phyloP scores from a whole-genome alignment of 2,329 filamentous ascomycete species.

The Ophiognomonia clavigignenti-juglandacearum region DNA sequence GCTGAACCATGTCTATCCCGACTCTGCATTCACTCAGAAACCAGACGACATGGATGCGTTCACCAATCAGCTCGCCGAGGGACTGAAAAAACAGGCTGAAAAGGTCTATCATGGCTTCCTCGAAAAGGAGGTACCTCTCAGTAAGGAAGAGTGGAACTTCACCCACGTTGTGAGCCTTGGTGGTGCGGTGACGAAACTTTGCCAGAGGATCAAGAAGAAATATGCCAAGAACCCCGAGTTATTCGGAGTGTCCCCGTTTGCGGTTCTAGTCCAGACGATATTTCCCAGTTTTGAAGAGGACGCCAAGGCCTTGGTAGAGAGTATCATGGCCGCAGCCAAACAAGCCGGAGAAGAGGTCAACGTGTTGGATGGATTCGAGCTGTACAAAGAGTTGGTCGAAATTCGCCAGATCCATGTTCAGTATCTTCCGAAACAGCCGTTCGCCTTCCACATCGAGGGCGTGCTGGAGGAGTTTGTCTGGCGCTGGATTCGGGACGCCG shows the following conservation, averaged over 20 bases:
- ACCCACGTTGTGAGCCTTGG: constrained; percentile 86
- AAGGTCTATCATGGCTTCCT: constrained; percentile 78
- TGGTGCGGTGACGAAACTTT: constrained; percentile 77
- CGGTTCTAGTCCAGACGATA: constrained; percentile 74
- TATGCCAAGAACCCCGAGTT: constrained; percentile 85
- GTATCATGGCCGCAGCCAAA: constrained; percentile 71
- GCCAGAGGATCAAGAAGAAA: constrained; percentile 85
- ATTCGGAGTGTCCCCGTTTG: constrained; percentile 64
- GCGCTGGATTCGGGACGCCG: constrained; percentile 84
- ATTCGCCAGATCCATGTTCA: constrained; percentile 77
- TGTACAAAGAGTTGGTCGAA: constrained; percentile 84
- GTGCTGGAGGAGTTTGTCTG: constrained; percentile 89
- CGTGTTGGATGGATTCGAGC: constrained; percentile 86
- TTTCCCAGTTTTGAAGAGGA: constrained; percentile 90
- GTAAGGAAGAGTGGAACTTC: constrained; percentile 83
- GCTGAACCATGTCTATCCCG: constrained; percentile 74
- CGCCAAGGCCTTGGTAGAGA: constrained; percentile 75
- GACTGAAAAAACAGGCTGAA: constrained; percentile 67
- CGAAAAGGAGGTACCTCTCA: constrained; percentile 72
- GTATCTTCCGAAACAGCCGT: constrained; percentile 66
- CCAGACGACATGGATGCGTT: constrained; percentile 69
- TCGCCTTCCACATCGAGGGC: constrained; percentile 83
- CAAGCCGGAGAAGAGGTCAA: constrained; percentile 70
- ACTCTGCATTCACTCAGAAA: constrained; percentile 69
- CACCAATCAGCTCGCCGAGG: constrained; percentile 64